Conservation (phyloP, 2,329 filamentous ascomycete genomes). For the Zymoseptoria ardabiliae region DNA sequence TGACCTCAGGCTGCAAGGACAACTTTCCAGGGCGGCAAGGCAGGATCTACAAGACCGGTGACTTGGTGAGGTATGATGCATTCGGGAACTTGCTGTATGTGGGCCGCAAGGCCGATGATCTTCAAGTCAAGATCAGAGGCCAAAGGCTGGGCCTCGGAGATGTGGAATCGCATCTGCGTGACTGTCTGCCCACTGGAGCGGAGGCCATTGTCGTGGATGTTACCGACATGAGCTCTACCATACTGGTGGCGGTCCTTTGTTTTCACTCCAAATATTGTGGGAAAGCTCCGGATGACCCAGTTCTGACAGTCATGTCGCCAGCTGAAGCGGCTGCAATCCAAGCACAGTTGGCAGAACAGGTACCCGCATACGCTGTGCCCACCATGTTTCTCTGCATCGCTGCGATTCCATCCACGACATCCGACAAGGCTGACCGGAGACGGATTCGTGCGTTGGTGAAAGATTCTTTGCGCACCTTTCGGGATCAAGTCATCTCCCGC, state of each 20-base stretch:
- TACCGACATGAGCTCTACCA: not conserved
- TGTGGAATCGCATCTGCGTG: conserved; percentile 34
- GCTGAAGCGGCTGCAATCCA: too few relatives aligned
- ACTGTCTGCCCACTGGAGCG: not conserved
- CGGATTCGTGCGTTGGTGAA: not conserved
- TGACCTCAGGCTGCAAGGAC: conserved; percentile 5
- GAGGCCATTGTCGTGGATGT: not conserved
- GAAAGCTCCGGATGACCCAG: too few relatives aligned
- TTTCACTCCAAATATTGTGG: not conserved
- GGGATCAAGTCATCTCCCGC: too few relatives aligned
- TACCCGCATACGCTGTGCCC: too few relatives aligned
- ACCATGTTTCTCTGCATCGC: too few relatives aligned
- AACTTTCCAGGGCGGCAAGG: conserved; percentile 32
- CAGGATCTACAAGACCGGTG: conserved; percentile 52
- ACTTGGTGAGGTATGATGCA: conserved; percentile 48
- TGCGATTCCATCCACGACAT: too few relatives aligned
- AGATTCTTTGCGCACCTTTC: not conserved
- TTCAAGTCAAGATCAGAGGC: conserved; percentile 61
- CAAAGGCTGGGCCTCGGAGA: conserved; percentile 55
- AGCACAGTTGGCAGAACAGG: too few relatives aligned
- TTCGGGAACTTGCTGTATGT: conserved; percentile 51
- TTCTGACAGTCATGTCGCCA: too few relatives aligned
- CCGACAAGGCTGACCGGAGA: too few relatives aligned
- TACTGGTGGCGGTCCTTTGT: not conserved
- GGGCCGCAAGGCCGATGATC: conserved; percentile 48